Base-by-base conservation (phyloP, 306 rosid genomes). In the Ochetophila trinervis region DNA sequence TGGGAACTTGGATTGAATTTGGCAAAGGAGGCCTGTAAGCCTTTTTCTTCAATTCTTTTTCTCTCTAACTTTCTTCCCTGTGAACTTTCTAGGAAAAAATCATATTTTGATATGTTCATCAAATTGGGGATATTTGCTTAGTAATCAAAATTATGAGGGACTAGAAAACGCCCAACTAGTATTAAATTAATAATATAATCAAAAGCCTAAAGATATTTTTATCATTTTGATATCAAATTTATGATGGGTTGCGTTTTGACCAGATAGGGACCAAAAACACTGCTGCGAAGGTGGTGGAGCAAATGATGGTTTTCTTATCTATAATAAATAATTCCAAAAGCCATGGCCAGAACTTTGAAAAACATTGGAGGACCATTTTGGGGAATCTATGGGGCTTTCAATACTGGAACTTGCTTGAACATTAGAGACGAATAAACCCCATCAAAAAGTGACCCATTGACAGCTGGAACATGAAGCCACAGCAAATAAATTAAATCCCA, bases 381-480 rank as follows among this genome's bases (percentile, higher is more conserved):
- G 34, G 61, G 61, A 22, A 58, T 57, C 68, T 61, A 42, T n/a
- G 36, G 36, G 56, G 57, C 64, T 57, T 55, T 60, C 63, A 45
- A 6, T 44, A 12, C 62, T 49, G 48, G 37, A 65, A 51, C 36
- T 30, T 37, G 63, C 45, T 23, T 24, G 57, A 20, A 22, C 20
- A 70, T 27, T 27, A 27, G 32, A 27, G 32, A 27, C 3, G 4
- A 27, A 27, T 1, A 4, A 27, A 27, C 32, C 32, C 32, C 32
- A 27, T 53, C 64, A 69, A 20, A 19, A 35, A 21, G 18, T 66
- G 36, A 65, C 76, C 57, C 77, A 12, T n/a, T 27, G 63, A 74
- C 83, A 76, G 70, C 79, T 70, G 74, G 60, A 54, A 7, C 71
- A 71, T 59, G 36, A 48, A 73, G 59, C 50, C 57, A 53, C 76